Conservation (phyloP, 371 early-diverging fungal genomes). For the Mucor lusitanicus region DNA sequence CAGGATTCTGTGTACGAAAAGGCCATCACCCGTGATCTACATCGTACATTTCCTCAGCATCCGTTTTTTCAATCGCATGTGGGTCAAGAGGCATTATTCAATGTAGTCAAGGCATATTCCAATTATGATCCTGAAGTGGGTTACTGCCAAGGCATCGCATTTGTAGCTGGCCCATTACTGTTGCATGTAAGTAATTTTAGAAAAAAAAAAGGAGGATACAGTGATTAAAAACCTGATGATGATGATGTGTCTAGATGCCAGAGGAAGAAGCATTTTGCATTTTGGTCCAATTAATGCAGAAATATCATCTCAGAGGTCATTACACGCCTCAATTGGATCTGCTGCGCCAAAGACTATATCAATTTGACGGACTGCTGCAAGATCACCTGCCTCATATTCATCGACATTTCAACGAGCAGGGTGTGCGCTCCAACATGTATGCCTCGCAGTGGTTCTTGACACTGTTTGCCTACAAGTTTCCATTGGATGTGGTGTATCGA, state of each 20-base stretch:
- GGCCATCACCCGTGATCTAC: constrained; percentile 84
- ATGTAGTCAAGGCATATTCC: constrained; percentile 91
- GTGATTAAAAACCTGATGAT: background rate
- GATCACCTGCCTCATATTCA: constrained; percentile 80
- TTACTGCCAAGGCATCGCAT: constrained; percentile 94
- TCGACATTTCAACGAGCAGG: constrained; percentile 79
- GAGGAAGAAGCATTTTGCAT: constrained; percentile 95
- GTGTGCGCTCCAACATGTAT: constrained; percentile 88
- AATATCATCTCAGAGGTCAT: constrained; percentile 84
- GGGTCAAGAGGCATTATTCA: constrained; percentile 89
- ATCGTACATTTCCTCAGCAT: constrained; percentile 86
- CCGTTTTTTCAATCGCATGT: constrained; percentile 76
- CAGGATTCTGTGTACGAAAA: constrained; percentile 81
- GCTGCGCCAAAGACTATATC: constrained; percentile 81
- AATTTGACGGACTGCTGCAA: constrained; percentile 83
- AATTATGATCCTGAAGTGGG: constrained; percentile 91
- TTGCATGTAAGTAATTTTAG: constrained; percentile 66
- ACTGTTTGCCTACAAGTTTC: constrained; percentile 94
- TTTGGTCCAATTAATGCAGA: constrained; percentile 82
- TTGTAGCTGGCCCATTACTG: constrained; percentile 88
- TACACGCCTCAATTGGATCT: constrained; percentile 85
- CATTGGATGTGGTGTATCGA: constrained; percentile 85
- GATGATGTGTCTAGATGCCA: constrained; percentile 73
- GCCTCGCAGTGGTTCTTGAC: constrained; percentile 96
- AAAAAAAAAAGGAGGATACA: background rate